Evolutionary conservation across 2,329 filamentous ascomycete genomes (phyloP).

Genomic region (Reticulascus tulasneorum): DNA sequence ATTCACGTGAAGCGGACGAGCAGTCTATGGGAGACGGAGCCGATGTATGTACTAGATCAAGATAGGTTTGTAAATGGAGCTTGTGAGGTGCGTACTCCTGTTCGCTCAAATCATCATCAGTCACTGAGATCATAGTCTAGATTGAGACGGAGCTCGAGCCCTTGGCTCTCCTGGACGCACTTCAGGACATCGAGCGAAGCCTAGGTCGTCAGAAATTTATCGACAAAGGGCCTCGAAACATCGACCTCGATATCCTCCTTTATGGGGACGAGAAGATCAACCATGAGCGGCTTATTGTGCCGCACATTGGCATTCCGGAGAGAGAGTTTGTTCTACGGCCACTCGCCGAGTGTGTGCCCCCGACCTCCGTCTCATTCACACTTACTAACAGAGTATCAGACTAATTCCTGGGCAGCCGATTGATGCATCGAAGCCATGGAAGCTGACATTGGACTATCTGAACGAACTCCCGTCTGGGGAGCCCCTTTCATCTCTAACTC

Average conservation of each 20-base stretch:
- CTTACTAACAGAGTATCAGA: constrained; percentile 26
- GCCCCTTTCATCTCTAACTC: constrained; percentile 56
- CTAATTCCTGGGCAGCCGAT: constrained; percentile 53
- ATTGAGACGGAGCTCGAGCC: constrained; percentile 77
- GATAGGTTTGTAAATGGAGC: constrained; percentile 86
- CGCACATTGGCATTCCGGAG: constrained; percentile 81
- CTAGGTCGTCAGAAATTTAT: constrained; percentile 80
- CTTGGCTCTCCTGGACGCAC: constrained; percentile 68
- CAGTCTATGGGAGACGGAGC: constrained; percentile 87
- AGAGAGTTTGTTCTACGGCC: constrained; percentile 91
- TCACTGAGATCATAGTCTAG: constrained; percentile 43
- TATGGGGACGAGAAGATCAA: constrained; percentile 66
- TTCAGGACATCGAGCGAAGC: constrained; percentile 78
- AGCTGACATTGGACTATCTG: constrained; percentile 56
- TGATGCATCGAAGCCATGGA: constrained; percentile 53
- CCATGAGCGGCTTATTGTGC: constrained; percentile 73
- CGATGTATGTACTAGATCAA: constrained; percentile 95
- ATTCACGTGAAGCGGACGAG: constrained; percentile 79
- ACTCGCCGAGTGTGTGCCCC: constrained; percentile 63
- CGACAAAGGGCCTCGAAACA: constrained; percentile 91
- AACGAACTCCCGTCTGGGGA: constrained; percentile 51
- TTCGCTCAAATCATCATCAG: neutral
- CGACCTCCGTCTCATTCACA: neutral
- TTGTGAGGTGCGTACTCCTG: constrained; percentile 66
- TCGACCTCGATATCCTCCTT: constrained; percentile 88